Evolutionary conservation across 2,329 filamentous ascomycete genomes (phyloP), one percentile per base, ranked within the genome.

Genomic region (Calonectria pauciramosa): DNA sequence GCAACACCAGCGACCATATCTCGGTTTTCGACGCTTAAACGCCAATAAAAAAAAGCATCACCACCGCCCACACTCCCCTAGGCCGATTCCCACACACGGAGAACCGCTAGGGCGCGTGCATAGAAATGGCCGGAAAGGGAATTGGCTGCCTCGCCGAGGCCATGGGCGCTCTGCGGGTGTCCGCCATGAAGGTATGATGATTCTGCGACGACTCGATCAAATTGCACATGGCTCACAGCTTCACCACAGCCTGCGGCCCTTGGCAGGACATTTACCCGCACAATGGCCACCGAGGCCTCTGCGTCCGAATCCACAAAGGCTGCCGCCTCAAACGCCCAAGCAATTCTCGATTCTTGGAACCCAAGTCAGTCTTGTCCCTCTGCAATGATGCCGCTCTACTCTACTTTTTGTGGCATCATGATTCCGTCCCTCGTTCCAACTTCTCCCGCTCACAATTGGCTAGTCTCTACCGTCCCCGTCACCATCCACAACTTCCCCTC

Each of bases 401-500:
- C n/a, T n/a, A n/a, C n/a, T n/a, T n/a, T n/a, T 41, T 63, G 36
- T 26, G 56, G 56, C 56, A 63, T 30, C 56, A 63, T 63, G 56
- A 26, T 47, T 13, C 23, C 7, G 36, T 20, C 23, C 6, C 34
- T 13, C 14, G 1, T 36, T 36, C n/a, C 28, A 56, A 34, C 9
- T 23, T 23, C 38, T 7, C 18, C 23, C 28, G 41, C 70, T 65
- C 36, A 49, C 49, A 23, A 69, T 75, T 78, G 59, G 78, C 72
- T 18, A 91, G 91, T 88, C 78, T 88, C 89, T 78, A 92, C 91
- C 36, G 95, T 97, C 71, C 92, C 94, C 70, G 90, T 96, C 75
- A 99, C 96, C 70, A 91, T 98, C 85, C 96, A 98, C 91, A 89
- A 90, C 83, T 99, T 99, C 88, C 97, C 97, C 44, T 91, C 93